Evolutionary conservation across 805 yeast species (phyloP).

Genomic region (Ogataea degrootiae): DNA sequence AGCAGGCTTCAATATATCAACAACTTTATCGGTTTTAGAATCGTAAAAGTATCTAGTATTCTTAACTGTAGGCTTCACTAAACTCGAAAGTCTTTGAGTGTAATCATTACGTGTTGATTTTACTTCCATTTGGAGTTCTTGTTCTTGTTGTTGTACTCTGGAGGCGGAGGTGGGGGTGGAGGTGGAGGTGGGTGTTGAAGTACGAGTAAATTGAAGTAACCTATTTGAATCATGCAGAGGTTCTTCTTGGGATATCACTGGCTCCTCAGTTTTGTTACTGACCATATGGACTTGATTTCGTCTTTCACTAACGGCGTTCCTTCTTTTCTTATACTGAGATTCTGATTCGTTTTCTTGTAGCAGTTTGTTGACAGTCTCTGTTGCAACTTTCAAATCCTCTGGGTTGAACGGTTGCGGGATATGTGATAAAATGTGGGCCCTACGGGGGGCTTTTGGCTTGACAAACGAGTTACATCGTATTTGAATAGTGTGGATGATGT

Average conservation of each 20-base stretch:
- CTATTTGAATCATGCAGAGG: no score
- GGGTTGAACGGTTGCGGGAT: background rate
- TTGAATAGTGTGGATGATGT: background rate
- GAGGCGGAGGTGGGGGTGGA: background rate
- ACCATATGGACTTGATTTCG: background rate
- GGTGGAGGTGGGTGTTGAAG: background rate
- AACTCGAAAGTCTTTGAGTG: background rate
- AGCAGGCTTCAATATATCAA: conserved; percentile 1
- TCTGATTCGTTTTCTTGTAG: background rate
- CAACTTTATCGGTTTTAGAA: conserved; percentile 3
- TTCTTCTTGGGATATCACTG: background rate
- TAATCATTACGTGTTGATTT: background rate
- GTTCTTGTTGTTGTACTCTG: background rate
- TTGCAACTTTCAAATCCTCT: background rate
- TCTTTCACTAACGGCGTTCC: background rate
- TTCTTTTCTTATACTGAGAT: background rate
- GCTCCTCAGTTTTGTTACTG: background rate
- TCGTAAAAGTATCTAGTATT: conserved; percentile 7
- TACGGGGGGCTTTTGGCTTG: background rate
- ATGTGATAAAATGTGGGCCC: background rate
- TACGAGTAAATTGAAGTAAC: background rate
- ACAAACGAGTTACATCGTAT: background rate
- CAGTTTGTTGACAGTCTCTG: background rate
- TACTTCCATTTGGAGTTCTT: background rate
- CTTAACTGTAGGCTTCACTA: background rate